Conservation (phyloP, 352 stramenopile genomes). For the Plasmopara muralis region DNA sequence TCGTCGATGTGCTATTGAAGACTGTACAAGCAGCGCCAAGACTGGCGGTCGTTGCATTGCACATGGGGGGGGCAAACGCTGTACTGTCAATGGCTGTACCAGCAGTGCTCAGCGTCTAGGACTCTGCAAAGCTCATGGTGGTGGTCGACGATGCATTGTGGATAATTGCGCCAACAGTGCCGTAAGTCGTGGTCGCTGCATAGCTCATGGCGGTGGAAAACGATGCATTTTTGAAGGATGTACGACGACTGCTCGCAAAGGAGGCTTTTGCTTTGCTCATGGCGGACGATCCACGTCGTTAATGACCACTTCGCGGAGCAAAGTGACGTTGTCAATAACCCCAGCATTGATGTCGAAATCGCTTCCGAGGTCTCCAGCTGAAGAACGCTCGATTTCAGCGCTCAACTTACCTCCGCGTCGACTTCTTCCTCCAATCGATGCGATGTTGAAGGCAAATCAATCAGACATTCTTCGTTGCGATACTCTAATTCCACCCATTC, state of each 20-base stretch:
- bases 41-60: conserved; percentile 79
- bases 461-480: conserved; percentile 16
- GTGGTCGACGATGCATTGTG: conserved; percentile 66
- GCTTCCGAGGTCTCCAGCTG: conserved; percentile 8
- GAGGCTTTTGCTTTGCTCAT: conserved; percentile 79
- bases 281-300: conserved; percentile 34
- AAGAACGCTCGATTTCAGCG: conserved; percentile 21
- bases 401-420: conserved; percentile 21
- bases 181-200: conserved; percentile 80
- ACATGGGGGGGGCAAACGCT: conserved; percentile 78
- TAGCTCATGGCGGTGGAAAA: conserved; percentile 77
- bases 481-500: conserved; percentile 28
- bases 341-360: conserved; percentile 11
- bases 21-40: conserved; percentile 76
- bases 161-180: conserved; percentile 63
- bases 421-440: conserved; percentile 25
- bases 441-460: conserved; percentile 25
- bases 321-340: conserved; percentile 9
- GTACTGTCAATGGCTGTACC: conserved; percentile 56
- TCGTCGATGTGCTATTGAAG: conserved; percentile 61
- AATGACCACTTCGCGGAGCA: conserved; percentile 12
- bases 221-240: conserved; percentile 69
- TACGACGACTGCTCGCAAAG: conserved; percentile 70
- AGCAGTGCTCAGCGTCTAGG: conserved; percentile 79
- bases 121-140: conserved; percentile 81